A percentile compares a stretch with the other conserved stretches of the same genome.
Evolutionary conservation across 2,329 filamentous ascomycete genomes (phyloP).

Genomic region (Monosporascus cannonballus): DNA sequence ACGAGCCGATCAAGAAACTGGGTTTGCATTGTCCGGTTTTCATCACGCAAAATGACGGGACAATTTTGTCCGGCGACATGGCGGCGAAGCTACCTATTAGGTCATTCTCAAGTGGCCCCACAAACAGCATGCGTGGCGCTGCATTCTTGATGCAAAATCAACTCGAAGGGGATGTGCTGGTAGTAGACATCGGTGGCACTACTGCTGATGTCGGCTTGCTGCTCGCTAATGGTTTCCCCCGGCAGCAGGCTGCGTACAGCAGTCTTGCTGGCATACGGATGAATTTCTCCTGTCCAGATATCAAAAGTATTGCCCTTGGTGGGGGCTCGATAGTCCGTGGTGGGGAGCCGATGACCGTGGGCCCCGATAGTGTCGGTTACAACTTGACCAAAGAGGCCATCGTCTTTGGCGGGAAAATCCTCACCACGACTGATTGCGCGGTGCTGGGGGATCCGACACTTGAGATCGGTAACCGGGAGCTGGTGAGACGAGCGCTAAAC

Average conservation of each 20-base stretch:
- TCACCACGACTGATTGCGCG: constrained; percentile 54
- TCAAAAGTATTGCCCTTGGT: constrained; percentile 54
- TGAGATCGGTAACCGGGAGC: constrained; percentile 34
- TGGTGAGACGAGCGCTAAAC: constrained; percentile 13
- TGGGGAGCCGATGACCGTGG: constrained; percentile 37
- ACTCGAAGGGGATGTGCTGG: constrained; percentile 40
- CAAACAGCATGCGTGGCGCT: constrained; percentile 58
- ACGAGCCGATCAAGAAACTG: constrained; percentile 42
- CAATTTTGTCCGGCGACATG: constrained; percentile 45
- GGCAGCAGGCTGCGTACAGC: constrained; percentile 56
- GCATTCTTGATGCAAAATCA: constrained; percentile 46
- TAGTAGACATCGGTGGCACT: constrained; percentile 62
- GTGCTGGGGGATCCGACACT: constrained; percentile 28
- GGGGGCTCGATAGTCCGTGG: constrained; percentile 51
- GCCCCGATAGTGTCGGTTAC: constrained; percentile 58
- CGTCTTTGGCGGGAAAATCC: constrained; percentile 48
- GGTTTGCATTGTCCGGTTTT: constrained; percentile 49
- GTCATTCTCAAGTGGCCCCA: constrained; percentile 58
- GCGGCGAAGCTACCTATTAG: constrained; percentile 52
- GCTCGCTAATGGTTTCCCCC: constrained; percentile 55
- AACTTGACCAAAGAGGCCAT: constrained; percentile 46
- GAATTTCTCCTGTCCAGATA: constrained; percentile 53
- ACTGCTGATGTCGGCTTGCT: constrained; percentile 59
- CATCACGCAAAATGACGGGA: constrained; percentile 60
- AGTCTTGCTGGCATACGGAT: constrained; percentile 57